Base-by-base conservation (phyloP, 2,329 filamentous ascomycete species). In the Microdochium nivale region DNA sequence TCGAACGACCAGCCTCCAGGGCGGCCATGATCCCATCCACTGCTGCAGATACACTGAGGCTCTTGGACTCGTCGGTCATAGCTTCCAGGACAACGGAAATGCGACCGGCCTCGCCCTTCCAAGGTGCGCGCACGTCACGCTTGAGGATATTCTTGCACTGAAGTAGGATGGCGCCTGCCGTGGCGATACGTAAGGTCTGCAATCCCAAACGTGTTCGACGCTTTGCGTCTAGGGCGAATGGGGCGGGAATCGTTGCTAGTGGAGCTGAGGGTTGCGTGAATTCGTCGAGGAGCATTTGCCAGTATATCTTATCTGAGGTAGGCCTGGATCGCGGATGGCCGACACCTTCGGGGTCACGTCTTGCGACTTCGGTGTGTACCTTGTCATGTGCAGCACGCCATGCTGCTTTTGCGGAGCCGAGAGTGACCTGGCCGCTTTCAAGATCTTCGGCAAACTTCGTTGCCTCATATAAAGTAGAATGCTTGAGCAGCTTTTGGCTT, bases 131-230 rank as follows among this genome's bases (percentile, higher is more conserved):
- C 3, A 90, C 86, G 61, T 92, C 88, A 16, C 88, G 82, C 68
- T 90, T 91, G 30, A 94, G 77, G 8, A 92, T 74, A 59, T 90
- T 92, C 72, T 94, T 94, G 66, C 85, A 86, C 49, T 90, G 89
- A 14, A 92, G 71, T 25, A 91, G 72, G 48, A 92, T 85, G 0
- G 87, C 85, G 1, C 86, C 87, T 3, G 86, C 80, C 1, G 86
- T 87, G 23, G 88, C 80, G 59, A 92, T 84, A 46, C 82, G 79
- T 47, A 85, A 69, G 1, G 82, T 75, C 53, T 82, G 74, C 25
- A 70, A 65, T 9, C 82, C 79, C 48, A 82, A 76, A 23, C 75
- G 74, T 2, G 70, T 67, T 43, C 89, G 79, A 16, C 88, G 85
- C 50, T 76, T 78, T 40, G 74, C 65, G 59, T 94, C 88, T 1